phyloP scores from a whole-genome alignment of 1,284 basidiomycete genomes.

The Apiotrichum sp. region DNA sequence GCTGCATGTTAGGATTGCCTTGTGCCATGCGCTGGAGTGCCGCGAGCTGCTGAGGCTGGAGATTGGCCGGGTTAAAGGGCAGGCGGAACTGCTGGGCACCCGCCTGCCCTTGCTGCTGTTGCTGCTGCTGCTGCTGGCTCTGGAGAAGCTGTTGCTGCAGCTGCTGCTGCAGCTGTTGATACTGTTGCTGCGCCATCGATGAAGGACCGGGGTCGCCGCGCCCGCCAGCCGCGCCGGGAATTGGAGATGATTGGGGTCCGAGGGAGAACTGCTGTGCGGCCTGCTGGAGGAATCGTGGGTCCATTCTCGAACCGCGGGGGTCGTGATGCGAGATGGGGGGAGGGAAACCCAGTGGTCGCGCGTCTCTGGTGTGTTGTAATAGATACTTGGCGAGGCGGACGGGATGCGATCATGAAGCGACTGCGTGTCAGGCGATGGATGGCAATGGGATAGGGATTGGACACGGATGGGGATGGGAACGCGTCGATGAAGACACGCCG shows the following conservation, averaged over 20 bases:
- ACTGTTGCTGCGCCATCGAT: slow-evolving; percentile 18
- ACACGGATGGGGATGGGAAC: background rate
- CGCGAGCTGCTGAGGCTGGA: slow-evolving; percentile 26
- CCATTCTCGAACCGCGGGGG: slow-evolving; percentile 10
- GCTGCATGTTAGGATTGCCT: slow-evolving; percentile 10
- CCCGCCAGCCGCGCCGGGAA: slow-evolving; percentile 20
- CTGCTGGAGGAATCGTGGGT: slow-evolving; percentile 23
- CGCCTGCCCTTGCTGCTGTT: slow-evolving; percentile 3
- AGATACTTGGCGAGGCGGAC: slow-evolving; percentile 10
- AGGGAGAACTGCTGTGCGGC: slow-evolving; percentile 11
- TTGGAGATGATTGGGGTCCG: slow-evolving; percentile 16
- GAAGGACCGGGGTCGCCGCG: slow-evolving; percentile 29
- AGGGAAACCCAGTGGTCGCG: slow-evolving; percentile 1
- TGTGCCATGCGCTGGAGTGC: slow-evolving; percentile 27
- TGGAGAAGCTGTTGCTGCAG: slow-evolving; percentile 13
- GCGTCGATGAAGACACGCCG: slow-evolving; percentile 1
- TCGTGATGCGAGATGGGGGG: background rate
- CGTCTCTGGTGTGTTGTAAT: slow-evolving; percentile 17
- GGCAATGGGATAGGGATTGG: background rate
- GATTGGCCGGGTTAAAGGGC: slow-evolving; percentile 16
- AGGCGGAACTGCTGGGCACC: slow-evolving; percentile 10
- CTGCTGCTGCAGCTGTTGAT: slow-evolving; percentile 3
- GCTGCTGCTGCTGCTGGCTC: slow-evolving; percentile 9
- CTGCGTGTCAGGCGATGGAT: slow-evolving; percentile 2
- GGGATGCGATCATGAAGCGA: slow-evolving; percentile 22